Base-by-base conservation (phyloP, 495 filamentous ascomycete species). In the Aspergillus sclerotiicarbonarius region DNA sequence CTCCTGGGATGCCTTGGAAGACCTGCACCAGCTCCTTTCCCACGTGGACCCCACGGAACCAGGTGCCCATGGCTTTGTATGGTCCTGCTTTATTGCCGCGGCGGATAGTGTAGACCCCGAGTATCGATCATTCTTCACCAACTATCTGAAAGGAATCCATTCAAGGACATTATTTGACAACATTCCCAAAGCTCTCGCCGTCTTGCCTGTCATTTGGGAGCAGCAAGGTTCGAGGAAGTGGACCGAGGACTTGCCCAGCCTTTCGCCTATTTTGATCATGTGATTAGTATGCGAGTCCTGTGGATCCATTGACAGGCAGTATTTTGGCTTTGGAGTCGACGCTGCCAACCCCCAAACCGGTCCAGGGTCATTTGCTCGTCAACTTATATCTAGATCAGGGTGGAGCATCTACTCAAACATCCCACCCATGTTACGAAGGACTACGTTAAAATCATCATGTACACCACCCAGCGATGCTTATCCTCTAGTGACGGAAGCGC, bases 11-110 rank as follows among this genome's bases (percentile, higher is more conserved):
- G 45, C 51, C 10, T 30, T 63, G 15, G 64, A 67, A 37, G 53
- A 51, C 6, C 20, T 67, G 15, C 61, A 57, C 18, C 41, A 57
- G 21, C 49, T 64, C 9, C 39, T 67, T 13, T 33, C n/a, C 31
- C 59, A 56, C 10, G 57, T 64, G 19, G 46, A 56, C 21, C 64
- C 64, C 9, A 47, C 63, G 1, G 61, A 62, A 53, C 37, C 44
- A 10, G 64, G 64, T 9, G 59, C 64, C 8, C 64, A 67, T 55
- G 58, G 56, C n/a, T 51, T 67, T 2, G 64, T 67, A 1, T 67
- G 64, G 64, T 56, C 63, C 8, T 67, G 64, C 48, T 67, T 67
- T 16, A 64, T 67, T 12, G 61, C 55, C 12, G 61, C 64, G 0
- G 64, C 64, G 8, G 64, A 67, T 48, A 62, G 58, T 41, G 59